Evolutionary conservation across 345 rosid species (phyloP).

Genomic region (Bretschneidera sinensis): DNA sequence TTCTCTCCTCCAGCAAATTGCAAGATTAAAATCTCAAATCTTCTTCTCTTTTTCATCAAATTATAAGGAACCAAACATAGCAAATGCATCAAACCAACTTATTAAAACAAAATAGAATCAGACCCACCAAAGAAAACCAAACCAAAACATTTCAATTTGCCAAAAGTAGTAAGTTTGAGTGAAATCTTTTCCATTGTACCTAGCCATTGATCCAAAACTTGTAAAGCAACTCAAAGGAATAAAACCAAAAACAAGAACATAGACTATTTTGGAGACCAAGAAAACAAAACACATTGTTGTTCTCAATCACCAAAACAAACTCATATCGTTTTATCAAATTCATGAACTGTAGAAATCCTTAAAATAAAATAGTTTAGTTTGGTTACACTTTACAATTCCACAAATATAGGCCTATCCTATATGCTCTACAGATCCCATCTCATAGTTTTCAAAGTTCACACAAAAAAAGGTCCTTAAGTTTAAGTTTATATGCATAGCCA

Average conservation of each 20-base stretch:
- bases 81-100: background rate
- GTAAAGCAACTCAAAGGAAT: slow-evolving; percentile 24
- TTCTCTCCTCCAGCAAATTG: too few species aligned
- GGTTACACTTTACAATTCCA: too few species aligned
- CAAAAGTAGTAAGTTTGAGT: background rate
- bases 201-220: slow-evolving; percentile 40
- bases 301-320: too few species aligned
- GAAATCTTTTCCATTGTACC: slow-evolving; percentile 27
- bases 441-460: too few species aligned
- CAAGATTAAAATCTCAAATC: too few species aligned
- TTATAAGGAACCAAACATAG: slow-evolving; percentile 7
- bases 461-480: too few species aligned
- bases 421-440: too few species aligned
- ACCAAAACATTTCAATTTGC: background rate
- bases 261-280: slow-evolving; percentile 17
- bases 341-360: too few species aligned
- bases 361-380: too few species aligned
- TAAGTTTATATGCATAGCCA: too few species aligned
- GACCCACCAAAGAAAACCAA: background rate
- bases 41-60: background rate
- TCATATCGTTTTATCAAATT: too few species aligned
- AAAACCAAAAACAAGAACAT: slow-evolving; percentile 23
- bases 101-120: background rate
- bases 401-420: too few species aligned
- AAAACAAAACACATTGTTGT: slow-evolving; percentile 28